Base-by-base conservation (phyloP, 768 basidiomycete genomes). In the Phallus indusiatus region DNA sequence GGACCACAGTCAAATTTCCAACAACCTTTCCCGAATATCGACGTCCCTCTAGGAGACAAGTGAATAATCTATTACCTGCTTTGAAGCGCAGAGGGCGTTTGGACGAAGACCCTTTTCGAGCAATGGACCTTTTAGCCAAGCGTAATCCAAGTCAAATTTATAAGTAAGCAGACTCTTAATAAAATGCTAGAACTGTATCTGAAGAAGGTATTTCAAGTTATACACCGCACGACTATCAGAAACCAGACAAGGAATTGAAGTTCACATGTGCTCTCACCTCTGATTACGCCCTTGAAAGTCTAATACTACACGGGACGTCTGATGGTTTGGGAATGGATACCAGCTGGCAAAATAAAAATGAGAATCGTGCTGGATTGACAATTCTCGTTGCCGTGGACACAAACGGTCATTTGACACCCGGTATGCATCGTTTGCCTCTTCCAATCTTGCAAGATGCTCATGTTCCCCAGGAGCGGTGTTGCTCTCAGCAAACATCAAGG, bases 311-410 rank as follows among this genome's bases (percentile, higher is more conserved):
- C 18, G 37, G 35, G 11, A 8, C 12, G 7, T 14, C 2, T 4
- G 16, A 56, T 3, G 64, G 63, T 0, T 33, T 64, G 0, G 64
- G 64, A 1, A 55, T 49, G 14, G 62, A 65, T 24, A 28, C 56
- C 1, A 59, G 53, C 0, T 65, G 56, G 20, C 34, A 60, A 1
- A 47, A 65, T 47, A 63, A 64, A 59, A 65, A 63, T 33, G 56
- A 65, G 49, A 65, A 63, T 42, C 56, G 59, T 1, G 64, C 64
- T 0, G 59, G 60, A 0, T 47, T 65, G 4, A 65, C 62, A 1
- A 52, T 65, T 33, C 34, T 65, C 42, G 51, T 49, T 11, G 60
- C 60, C 0, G 8, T 63, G 2, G 60, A 65, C 46, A 24, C 55
- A 11, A 22, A 59, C 14, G 18, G 21, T 0, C 60, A 54, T 5